phyloP scores from a whole-genome alignment of 176 grass and related monocot species.

The Pontederia crassipes region DNA sequence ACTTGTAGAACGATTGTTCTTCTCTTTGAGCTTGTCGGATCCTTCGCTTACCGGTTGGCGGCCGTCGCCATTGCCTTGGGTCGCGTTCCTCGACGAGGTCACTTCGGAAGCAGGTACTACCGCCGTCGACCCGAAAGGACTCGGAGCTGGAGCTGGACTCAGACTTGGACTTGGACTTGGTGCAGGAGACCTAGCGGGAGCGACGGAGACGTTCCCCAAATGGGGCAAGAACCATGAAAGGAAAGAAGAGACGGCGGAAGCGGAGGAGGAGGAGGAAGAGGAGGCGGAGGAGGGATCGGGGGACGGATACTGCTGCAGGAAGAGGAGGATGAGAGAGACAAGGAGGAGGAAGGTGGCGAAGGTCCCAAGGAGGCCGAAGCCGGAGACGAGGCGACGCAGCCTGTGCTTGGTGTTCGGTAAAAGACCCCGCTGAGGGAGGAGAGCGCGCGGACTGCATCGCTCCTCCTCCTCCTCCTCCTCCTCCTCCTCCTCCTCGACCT shows the following conservation, averaged over 20 bases:
- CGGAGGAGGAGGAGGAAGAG: background rate
- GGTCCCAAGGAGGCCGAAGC: conserved; percentile 13
- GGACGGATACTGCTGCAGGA: background rate
- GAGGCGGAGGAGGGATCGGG: background rate
- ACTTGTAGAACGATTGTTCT: no score
- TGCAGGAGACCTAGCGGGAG: conserved; percentile 2
- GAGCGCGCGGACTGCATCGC: no score
- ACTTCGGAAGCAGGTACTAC: no score
- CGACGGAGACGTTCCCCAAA: conserved; percentile 2
- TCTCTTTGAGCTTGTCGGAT: no score
- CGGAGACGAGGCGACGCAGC: conserved; percentile 3
- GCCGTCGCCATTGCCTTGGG: no score
- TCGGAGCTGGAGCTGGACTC: no score
- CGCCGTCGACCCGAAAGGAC: no score
- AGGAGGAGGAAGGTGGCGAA: background rate
- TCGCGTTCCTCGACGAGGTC: no score
- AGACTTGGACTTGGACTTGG: no score
- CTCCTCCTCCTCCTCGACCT: no score
- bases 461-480: conserved; percentile 1
- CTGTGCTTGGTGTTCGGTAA: no score
- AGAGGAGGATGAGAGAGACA: conserved; percentile 30
- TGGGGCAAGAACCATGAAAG: conserved; percentile 15
- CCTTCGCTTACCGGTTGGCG: no score
- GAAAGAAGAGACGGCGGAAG: background rate
- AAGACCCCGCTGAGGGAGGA: background rate